These are phyloP conservation scores for Phytophthora meadii DNA, from an alignment of 352 stramenopile species.

Conservation along the genomic window DNA sequence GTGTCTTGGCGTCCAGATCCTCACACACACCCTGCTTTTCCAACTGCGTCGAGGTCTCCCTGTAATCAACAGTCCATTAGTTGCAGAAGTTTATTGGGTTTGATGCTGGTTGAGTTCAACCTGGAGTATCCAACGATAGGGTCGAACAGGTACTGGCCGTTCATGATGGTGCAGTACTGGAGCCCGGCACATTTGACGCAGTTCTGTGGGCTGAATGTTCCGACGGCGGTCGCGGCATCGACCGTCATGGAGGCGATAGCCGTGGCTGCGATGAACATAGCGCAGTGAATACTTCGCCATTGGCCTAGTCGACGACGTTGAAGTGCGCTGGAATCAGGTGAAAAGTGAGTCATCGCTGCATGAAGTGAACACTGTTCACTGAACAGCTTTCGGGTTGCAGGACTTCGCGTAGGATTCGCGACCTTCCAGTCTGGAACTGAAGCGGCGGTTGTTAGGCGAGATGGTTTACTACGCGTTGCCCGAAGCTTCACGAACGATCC, in stretches of 20 bases:
- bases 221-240: conserved; percentile 28
- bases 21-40: conserved; percentile 80
- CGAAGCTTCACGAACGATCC: background rate
- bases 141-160: conserved; percentile 73
- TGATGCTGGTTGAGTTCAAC: conserved; percentile 18
- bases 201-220: conserved; percentile 44
- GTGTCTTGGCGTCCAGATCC: conserved; percentile 70
- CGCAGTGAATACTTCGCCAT: conserved; percentile 4
- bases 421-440: background rate
- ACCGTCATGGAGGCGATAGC: conserved; percentile 7
- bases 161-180: conserved; percentile 71
- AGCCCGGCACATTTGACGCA: conserved; percentile 63
- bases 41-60: conserved; percentile 61
- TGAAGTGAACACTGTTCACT: too few relatives aligned
- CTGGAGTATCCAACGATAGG: conserved; percentile 70
- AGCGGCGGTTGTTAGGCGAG: conserved; percentile 2
- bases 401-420: background rate
- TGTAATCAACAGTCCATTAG: conserved; percentile 15
- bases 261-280: conserved; percentile 4
- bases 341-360: conserved; percentile 6
- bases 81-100: background rate
- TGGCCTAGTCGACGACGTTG: conserved; percentile 20
- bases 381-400: too few relatives aligned
- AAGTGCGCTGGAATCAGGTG: conserved; percentile 6
- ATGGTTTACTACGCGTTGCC: background rate